Evolutionary conservation across 2,329 filamentous ascomycete genomes (phyloP), one percentile per base, ranked within the genome.

Genomic region (Diaporthe vaccinii): DNA sequence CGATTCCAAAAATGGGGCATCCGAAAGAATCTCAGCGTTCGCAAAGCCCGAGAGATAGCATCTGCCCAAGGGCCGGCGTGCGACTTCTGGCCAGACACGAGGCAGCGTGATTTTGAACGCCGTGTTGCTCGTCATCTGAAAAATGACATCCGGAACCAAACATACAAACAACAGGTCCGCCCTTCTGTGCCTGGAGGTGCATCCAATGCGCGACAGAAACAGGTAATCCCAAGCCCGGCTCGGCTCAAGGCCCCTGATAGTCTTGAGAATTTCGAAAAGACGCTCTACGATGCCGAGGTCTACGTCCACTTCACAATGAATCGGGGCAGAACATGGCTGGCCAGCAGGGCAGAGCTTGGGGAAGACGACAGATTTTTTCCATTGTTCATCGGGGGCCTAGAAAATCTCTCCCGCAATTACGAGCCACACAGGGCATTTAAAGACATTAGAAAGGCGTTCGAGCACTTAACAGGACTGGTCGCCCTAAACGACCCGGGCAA

Each of bases 1-100:
- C 65, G 65, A 15, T 74, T 74, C 34, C 39, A 59, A 36, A 71
- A 49, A 44, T 74, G 73, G 73, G 44, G 65, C 34, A 39, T 74
- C 15, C 65, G 73, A 15, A 71, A 74, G 65, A 74, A 74, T 20
- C 31, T 74, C 31, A 74, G 36, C 15, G 53, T n/a, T 17, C 25
- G 51, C 3, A 46, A 74, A 28, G 73, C 73, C 14, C 28, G 67
- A 31, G 55, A 71, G 44, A 36, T 74, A 17, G 36, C 57, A 15
- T 57, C 41, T 10, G 6, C 65, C 10, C 53, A 55, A 20, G 49
- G 36, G 25, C 22, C 22, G 25, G 25, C 34, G 1, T 62, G 22
- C 44, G 36, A 55, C 5, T 71, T 74, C 31, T 74, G 73, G 73
- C 65, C 73, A 10, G 73, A 41, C 10, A 71, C 55, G 28, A 59